phyloP scores from a whole-genome alignment of 2,329 filamentous ascomycete species.

The Fusarium cicatricum region DNA sequence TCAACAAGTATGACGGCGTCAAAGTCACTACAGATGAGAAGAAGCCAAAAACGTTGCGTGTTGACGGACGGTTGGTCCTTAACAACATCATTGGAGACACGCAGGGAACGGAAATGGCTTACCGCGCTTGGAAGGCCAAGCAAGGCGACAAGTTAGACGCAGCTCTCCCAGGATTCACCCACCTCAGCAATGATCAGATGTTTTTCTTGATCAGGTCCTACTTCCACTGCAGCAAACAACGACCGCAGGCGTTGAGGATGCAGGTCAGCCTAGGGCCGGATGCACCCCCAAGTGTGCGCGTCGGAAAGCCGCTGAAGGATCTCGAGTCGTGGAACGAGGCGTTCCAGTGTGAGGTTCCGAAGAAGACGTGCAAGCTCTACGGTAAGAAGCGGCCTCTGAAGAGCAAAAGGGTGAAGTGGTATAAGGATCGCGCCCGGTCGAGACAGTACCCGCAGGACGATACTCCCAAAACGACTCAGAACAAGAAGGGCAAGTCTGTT shows the following conservation, averaged over 20 bases:
- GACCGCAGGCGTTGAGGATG: not conserved
- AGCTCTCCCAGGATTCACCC: slow-evolving; percentile 59
- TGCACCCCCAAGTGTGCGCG: slow-evolving; percentile 27
- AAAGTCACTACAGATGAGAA: not conserved
- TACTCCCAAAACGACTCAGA: no score
- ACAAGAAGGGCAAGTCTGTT: not conserved
- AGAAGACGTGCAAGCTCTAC: slow-evolving; percentile 20
- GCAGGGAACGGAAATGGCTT: slow-evolving; percentile 60
- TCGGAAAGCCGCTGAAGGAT: slow-evolving; percentile 18
- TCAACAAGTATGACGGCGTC: slow-evolving; percentile 12
- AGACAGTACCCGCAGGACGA: no score
- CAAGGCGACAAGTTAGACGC: not conserved
- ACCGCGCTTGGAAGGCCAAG: slow-evolving; percentile 62
- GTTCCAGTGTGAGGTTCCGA: slow-evolving; percentile 20
- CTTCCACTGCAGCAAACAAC: slow-evolving; percentile 57
- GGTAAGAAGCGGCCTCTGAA: not conserved
- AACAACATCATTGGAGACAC: slow-evolving; percentile 15
- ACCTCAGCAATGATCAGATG: slow-evolving; percentile 65
- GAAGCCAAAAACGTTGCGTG: slow-evolving; percentile 26
- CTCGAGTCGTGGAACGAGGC: slow-evolving; percentile 23
- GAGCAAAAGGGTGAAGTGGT: not conserved
- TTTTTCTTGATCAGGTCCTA: slow-evolving; percentile 67
- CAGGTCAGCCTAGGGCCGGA: not conserved
- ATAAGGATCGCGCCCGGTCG: not conserved
- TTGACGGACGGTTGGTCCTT: slow-evolving; percentile 2